Conservation (phyloP, 495 filamentous ascomycete species). For the Oleoguttula mirabilis region DNA sequence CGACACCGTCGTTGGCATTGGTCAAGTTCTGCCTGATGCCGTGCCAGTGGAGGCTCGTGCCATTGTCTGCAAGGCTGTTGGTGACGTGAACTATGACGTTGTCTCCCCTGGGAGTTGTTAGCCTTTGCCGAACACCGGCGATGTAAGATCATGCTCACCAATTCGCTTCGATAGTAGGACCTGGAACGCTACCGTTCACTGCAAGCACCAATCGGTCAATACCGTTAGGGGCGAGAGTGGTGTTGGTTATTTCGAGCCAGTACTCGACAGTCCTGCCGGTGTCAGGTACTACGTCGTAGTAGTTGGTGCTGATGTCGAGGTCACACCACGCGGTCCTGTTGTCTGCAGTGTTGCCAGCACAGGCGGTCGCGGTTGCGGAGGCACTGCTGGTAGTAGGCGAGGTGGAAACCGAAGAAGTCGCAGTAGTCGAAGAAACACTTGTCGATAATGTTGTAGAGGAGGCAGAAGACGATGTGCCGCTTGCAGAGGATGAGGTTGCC, state of each 20-base stretch:
- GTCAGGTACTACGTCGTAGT: constrained; percentile 21
- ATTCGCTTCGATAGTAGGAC: constrained; percentile 31
- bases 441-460: too few species aligned
- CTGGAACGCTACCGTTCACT: constrained; percentile 18
- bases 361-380: too few species aligned
- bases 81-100: constrained; percentile 24
- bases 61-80: constrained; percentile 27
- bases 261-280: constrained; percentile 22
- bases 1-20: constrained; percentile 26
- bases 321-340: constrained; percentile 18
- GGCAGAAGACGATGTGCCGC: too few species aligned
- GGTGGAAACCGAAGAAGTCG: too few species aligned
- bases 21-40: constrained; percentile 27
- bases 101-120: constrained; percentile 31
- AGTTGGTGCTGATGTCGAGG: constrained; percentile 22
- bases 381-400: too few species aligned
- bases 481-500: too few species aligned
- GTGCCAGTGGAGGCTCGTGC: constrained; percentile 33
- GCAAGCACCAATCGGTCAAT: constrained; percentile 4
- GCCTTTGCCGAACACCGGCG: too few species aligned
- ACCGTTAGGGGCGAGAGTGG: background rate
- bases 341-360: constrained; percentile 1
- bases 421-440: too few species aligned
- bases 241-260: constrained; percentile 13
- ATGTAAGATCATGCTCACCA: constrained; percentile 28